Evolutionary conservation across 1,284 basidiomycete genomes (phyloP), one percentile per base, ranked within the genome.

Genomic region (Amylostereum areolatum): DNA sequence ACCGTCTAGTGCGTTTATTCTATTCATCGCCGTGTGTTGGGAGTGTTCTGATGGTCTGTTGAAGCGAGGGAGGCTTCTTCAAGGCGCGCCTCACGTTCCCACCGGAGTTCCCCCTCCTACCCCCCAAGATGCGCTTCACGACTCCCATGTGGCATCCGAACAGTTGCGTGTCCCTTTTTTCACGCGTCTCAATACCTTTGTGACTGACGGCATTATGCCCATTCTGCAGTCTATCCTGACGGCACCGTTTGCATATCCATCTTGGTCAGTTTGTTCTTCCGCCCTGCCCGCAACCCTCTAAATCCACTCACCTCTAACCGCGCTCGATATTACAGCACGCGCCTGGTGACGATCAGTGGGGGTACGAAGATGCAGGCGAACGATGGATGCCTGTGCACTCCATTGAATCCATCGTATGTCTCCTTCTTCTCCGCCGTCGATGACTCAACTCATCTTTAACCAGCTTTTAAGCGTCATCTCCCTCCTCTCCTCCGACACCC

Each of bases 81-180:
- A 92, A 90, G 69, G 92, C 92, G 11, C 77, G 87, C 47, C 71
- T 97, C 55, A 78, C 83, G 5, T 97, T 97, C 69, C 94, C 94
- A 24, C 72, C 81, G 30, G 92, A 97, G 66, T 99, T 88, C 66
- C 96, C 96, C 18, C 71, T 97, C 47, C 73, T 86, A 35, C 96
- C 96, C 18, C 96, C 96, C 35, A 96, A 91, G 81, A 93, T 99
- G 92, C 83, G 83, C 49, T 99, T 99, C 66, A 79, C 89, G 55
- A 94, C 94, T 4, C 84, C 85, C 53, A 98, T 99, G 95, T 98
- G 96, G 96, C 96, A 99, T 70, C 96, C 97, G 10, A 99, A 97
- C 69, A 92, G 95, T 96, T 56, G 62, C 60, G 52, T 36, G 39
- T 45, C 9, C 30, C 30, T 2, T 33, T 24, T n/a, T 34, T 41